Base-by-base conservation (phyloP, 1,284 basidiomycete genomes). In the Ganoderma lucidum region DNA sequence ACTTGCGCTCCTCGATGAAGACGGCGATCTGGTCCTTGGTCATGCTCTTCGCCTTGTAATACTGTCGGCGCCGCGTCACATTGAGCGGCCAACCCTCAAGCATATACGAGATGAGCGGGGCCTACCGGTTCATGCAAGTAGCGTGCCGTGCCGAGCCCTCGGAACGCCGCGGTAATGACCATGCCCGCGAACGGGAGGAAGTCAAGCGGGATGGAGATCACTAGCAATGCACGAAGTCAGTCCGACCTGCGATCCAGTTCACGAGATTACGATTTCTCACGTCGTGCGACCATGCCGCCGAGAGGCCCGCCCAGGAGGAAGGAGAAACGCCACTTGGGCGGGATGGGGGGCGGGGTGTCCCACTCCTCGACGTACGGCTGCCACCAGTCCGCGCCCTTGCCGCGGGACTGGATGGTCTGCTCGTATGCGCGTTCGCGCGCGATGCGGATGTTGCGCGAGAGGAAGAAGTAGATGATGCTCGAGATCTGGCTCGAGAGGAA, bases 351-450 rank as follows among this genome's bases (percentile, higher is more conserved):
- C 0, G 94, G 94, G 6, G 83, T 76, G 23, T 91, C 86, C 93
- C 92, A 96, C 81, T 96, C 95, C 76, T 97, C 95, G 2, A 95
- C 89, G 74, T 97, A 97, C 0, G 92, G 89, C 71, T 87, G 84
- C 94, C 94, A 96, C 82, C 96, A 96, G n/a, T 93, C 90, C 0
- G 85, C 81, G 0, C 89, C 88, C 76, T 96, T 96, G 9, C 90
- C 90, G 1, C 95, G 87, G 1, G 93, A 96, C 23, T 85, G 81
- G 37, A 96, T 88, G 0, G 95, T 96, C 76, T 96, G 90, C 41
- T 90, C 88, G 87, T 87, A 94, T n/a, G 88, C 94, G 10, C 93
- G 86, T 48, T 90, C 88, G 2, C 92, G 87, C 0, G 94, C 92
- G 64, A 95, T 86, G 39, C 88, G 87, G 64, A 96, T 89, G 79